phyloP scores from a whole-genome alignment of 129 eudicot genomes.

The Lactuca sativa region DNA sequence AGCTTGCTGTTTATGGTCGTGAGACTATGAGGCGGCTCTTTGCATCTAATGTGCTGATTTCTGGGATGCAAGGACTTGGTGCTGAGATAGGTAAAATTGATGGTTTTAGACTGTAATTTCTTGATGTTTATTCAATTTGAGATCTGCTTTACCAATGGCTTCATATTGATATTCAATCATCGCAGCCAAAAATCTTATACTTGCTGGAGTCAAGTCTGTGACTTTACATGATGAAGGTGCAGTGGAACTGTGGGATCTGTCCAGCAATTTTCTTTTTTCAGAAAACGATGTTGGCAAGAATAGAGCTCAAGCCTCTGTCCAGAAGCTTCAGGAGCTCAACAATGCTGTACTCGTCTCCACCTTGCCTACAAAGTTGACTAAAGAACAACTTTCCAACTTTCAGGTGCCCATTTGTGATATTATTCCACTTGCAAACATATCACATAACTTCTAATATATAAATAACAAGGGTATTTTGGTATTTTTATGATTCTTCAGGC shows the following conservation, averaged over 20 bases:
- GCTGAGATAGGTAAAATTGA: conserved; percentile 75
- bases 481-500: conserved; percentile 50
- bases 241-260: conserved; percentile 93
- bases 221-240: conserved; percentile 90
- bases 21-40: conserved; percentile 94
- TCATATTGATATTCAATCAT: background rate
- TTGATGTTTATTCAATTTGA: background rate
- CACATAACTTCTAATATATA: background rate
- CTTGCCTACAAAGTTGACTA: conserved; percentile 67
- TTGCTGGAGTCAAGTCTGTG: conserved; percentile 95
- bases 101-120: background rate
- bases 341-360: conserved; percentile 81
- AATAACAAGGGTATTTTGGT: background rate
- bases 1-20: conserved; percentile 98
- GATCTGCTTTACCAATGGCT: background rate
- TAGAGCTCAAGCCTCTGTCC: conserved; percentile 83
- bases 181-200: conserved; percentile 88
- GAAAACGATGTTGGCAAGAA: conserved; percentile 90
- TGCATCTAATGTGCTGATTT: conserved; percentile 84
- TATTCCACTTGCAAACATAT: background rate
- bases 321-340: conserved; percentile 94
- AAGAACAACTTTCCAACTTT: conserved; percentile 75
- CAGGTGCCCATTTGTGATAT: conserved; percentile 49
- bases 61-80: conserved; percentile 98
- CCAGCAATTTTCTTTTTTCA: conserved; percentile 78